These are phyloP conservation scores for Trypanosoma lewisi DNA, from an alignment of 208 protist species.

Conservation along the genomic window DNA sequence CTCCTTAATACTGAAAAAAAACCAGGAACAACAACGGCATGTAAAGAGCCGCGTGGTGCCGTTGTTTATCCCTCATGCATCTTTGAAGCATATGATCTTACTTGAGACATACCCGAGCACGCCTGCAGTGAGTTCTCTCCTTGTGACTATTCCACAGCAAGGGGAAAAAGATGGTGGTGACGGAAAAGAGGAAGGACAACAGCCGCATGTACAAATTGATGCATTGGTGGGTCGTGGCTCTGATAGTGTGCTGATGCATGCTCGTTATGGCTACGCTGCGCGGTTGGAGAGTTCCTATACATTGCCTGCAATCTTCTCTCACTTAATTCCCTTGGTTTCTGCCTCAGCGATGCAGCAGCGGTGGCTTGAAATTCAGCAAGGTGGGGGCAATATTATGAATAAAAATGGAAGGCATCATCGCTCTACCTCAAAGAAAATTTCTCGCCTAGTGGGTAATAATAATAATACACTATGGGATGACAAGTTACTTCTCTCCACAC, in stretches of 20 bases:
- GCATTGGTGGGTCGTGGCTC: slow-evolving; percentile 61
- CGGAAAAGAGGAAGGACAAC: slow-evolving; percentile 24
- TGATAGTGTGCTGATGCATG: slow-evolving; percentile 61
- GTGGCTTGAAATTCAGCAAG: slow-evolving; percentile 49
- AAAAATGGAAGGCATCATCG: background rate
- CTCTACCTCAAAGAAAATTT: slow-evolving; percentile 11
- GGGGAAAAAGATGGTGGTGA: background rate
- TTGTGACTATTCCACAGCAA: slow-evolving; percentile 32
- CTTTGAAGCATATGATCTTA: slow-evolving; percentile 51
- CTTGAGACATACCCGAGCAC: slow-evolving; percentile 72
- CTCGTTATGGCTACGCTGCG: slow-evolving; percentile 75
- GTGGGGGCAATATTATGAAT: background rate
- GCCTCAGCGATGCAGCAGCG: slow-evolving; percentile 43
- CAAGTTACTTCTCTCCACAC: slow-evolving; percentile 62
- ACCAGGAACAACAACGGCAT: slow-evolving; percentile 7
- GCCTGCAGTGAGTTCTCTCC: slow-evolving; percentile 52
- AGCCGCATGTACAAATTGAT: slow-evolving; percentile 62
- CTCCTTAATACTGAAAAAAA: background rate
- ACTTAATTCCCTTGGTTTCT: slow-evolving; percentile 48
- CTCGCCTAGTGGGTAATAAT: slow-evolving; percentile 15
- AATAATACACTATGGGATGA: slow-evolving; percentile 28
- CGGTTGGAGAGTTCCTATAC: slow-evolving; percentile 41
- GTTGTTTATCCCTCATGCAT: slow-evolving; percentile 57
- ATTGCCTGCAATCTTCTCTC: slow-evolving; percentile 47
- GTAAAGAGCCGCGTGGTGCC: slow-evolving; percentile 41